Conservation (phyloP, 805 yeast genomes). For the Starmerella vitae region DNA sequence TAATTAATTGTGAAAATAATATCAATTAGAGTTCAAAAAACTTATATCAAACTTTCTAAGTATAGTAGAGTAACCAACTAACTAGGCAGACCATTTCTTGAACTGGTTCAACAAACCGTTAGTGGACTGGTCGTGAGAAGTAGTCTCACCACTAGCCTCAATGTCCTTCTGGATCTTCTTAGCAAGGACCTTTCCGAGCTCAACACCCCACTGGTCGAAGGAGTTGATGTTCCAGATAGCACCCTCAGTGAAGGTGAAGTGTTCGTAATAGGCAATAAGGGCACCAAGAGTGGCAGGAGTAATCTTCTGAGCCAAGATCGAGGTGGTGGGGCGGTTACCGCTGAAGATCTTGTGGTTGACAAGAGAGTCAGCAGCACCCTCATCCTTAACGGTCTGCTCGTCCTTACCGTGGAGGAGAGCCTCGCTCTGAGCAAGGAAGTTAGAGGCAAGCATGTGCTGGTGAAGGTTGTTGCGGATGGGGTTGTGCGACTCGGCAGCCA, state of each 20-base stretch:
- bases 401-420: conserved; percentile 95
- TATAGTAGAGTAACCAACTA: no score
- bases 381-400: conserved; percentile 60
- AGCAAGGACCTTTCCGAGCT: conserved; percentile 94
- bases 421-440: conserved; percentile 96
- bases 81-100: conserved; percentile 54
- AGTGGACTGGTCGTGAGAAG: conserved; percentile 79
- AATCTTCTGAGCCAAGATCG: conserved; percentile 86
- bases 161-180: conserved; percentile 88
- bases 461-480: conserved; percentile 89
- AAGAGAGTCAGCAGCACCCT: conserved; percentile 75
- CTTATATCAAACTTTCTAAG: no score
- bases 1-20: no score
- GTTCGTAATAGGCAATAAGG: conserved; percentile 95
- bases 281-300: conserved; percentile 96
- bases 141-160: conserved; percentile 42
- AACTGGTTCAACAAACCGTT: conserved; percentile 88
- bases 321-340: conserved; percentile 98
- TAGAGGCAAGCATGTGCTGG: conserved; percentile 97
- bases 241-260: conserved; percentile 93
- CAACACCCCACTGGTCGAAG: conserved; percentile 99
- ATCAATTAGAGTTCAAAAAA: no score
- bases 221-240: conserved; percentile 99
- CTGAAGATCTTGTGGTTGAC: conserved; percentile 93
- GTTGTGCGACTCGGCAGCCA: conserved; percentile 96